phyloP scores from a whole-genome alignment of 192 early-diverging fungal genomes.

The Phlyctochytrium planicorne region DNA sequence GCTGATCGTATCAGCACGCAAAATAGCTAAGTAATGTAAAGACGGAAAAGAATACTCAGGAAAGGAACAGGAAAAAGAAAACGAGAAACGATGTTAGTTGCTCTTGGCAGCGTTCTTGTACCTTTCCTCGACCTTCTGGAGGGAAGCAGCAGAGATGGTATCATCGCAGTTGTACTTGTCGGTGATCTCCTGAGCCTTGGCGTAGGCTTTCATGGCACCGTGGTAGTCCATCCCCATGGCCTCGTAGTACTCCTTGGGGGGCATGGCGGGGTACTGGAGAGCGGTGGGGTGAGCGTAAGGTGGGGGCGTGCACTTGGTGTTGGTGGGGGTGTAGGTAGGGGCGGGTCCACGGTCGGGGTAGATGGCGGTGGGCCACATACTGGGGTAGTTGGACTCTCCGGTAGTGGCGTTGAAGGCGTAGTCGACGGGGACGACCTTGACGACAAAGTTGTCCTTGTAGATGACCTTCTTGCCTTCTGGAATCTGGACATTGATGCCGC shows the following conservation, averaged over 20 bases:
- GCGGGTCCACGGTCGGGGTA: background rate
- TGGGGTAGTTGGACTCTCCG: background rate
- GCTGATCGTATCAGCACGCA: too few relatives aligned
- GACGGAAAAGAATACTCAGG: too few relatives aligned
- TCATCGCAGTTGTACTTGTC: background rate
- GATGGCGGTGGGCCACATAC: background rate
- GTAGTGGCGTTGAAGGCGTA: background rate
- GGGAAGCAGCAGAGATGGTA: too few relatives aligned
- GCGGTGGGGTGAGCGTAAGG: background rate
- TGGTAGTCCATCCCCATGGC: background rate
- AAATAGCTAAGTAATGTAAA: too few relatives aligned
- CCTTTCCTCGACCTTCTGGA: too few relatives aligned
- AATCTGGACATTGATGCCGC: background rate
- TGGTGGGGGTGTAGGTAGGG: background rate
- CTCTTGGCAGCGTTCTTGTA: too few relatives aligned
- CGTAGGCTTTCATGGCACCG: background rate
- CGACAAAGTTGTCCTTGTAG: background rate
- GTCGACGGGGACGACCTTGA: background rate
- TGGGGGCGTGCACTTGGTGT: background rate
- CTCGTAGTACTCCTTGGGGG: background rate
- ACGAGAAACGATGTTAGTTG: too few relatives aligned
- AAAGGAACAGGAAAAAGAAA: too few relatives aligned
- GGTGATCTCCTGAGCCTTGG: background rate
- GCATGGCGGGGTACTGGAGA: background rate
- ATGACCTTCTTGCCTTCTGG: background rate